Conservation (phyloP, 768 basidiomycete species). For the Hemileccinum rubropunctum region DNA sequence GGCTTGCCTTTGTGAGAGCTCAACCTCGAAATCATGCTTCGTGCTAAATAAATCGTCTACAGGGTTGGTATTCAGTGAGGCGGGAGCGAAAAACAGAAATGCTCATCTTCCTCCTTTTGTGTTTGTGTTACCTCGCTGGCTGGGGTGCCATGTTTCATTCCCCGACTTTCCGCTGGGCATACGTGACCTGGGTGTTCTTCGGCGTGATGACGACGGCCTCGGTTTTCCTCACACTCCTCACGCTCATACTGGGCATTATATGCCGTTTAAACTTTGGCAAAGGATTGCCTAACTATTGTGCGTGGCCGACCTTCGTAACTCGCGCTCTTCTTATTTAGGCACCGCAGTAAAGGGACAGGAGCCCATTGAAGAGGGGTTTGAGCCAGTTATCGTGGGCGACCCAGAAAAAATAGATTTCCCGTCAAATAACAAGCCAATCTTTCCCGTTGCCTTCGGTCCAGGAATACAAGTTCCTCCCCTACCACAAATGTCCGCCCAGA, state of each 20-base stretch:
- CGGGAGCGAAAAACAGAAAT: slow-evolving; percentile 59
- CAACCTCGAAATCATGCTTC: background rate
- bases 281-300: slow-evolving; percentile 65
- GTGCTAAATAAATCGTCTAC: background rate
- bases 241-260: slow-evolving; percentile 59
- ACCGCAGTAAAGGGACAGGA: slow-evolving; percentile 54
- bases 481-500: slow-evolving; percentile 36
- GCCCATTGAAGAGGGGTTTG: slow-evolving; percentile 44
- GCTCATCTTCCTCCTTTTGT: slow-evolving; percentile 60
- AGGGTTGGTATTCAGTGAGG: slow-evolving; percentile 79
- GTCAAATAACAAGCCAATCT: slow-evolving; percentile 52
- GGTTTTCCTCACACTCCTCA: slow-evolving; percentile 50
- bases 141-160: slow-evolving; percentile 76
- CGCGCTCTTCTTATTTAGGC: background rate
- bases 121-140: slow-evolving; percentile 58
- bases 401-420: slow-evolving; percentile 66
- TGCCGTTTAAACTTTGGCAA: slow-evolving; percentile 78
- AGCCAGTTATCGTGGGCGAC: slow-evolving; percentile 31
- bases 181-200: slow-evolving; percentile 73
- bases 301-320: slow-evolving; percentile 25
- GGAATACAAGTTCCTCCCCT: slow-evolving; percentile 36
- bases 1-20: slow-evolving; percentile 55
- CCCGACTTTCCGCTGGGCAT: slow-evolving; percentile 73
- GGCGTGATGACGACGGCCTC: slow-evolving; percentile 58
- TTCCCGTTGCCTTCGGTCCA: slow-evolving; percentile 38